phyloP scores from a whole-genome alignment of 441 rosid genomes.

The Populus tomentosa region DNA sequence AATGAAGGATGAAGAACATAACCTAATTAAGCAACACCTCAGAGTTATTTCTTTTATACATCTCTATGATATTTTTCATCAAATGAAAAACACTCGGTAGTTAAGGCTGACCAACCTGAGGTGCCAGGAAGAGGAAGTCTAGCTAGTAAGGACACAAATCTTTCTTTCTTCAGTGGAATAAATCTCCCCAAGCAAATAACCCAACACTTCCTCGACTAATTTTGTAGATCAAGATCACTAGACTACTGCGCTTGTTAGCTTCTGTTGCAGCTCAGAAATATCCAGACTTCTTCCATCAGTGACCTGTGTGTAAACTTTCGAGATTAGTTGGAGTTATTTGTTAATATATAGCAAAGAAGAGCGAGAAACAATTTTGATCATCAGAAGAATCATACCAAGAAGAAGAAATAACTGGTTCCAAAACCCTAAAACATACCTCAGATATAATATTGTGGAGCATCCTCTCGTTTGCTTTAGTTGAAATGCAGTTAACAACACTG shows the following conservation, averaged over 20 bases:
- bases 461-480: conserved; percentile 29
- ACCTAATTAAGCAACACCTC: too few species aligned
- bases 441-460: conserved; percentile 31
- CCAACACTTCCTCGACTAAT: not conserved
- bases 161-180: too few species aligned
- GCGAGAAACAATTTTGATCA: not conserved
- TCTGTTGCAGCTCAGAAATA: conserved; percentile 19
- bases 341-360: not conserved
- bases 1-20: too few species aligned
- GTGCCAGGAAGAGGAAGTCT: too few species aligned
- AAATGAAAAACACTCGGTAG: too few species aligned
- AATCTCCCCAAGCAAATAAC: too few species aligned
- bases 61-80: too few species aligned
- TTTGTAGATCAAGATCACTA: not conserved
- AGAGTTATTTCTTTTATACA: too few species aligned
- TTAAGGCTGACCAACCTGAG: too few species aligned
- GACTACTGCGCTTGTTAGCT: conserved; percentile 8
- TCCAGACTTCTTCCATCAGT: conserved; percentile 18
- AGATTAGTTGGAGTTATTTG: not conserved
- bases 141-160: too few species aligned
- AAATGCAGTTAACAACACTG: conserved; percentile 31
- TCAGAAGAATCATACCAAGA: not conserved
- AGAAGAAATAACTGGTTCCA: not conserved
- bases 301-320: conserved; percentile 11
- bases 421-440: conserved; percentile 25